These are phyloP conservation scores for Simmondsia chinensis DNA, from an alignment of 148 eudicot genomes.

Conservation along the genomic window DNA sequence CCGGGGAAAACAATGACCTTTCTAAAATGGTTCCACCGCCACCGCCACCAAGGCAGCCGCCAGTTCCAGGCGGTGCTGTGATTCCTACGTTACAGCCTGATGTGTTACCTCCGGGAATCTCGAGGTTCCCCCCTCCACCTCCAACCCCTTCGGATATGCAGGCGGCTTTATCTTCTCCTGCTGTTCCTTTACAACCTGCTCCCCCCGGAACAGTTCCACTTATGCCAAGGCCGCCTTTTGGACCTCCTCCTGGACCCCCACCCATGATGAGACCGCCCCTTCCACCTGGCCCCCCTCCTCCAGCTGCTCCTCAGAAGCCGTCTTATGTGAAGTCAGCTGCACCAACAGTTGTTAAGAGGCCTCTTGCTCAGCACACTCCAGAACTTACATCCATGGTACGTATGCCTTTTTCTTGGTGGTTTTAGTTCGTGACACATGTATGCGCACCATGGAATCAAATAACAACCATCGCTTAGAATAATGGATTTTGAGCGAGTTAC, in stretches of 20 bases:
- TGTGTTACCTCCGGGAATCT: conserved; percentile 76
- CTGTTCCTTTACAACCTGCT: conserved; percentile 47
- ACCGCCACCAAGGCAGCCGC: conserved; percentile 60
- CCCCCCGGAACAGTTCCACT: conserved; percentile 71
- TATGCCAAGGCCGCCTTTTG: conserved; percentile 73
- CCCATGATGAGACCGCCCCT: conserved; percentile 97
- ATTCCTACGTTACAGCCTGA: conserved; percentile 55
- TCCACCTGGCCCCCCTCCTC: conserved; percentile 97
- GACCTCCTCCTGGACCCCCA: conserved; percentile 71
- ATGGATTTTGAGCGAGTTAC: no score
- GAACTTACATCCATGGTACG: conserved; percentile 94
- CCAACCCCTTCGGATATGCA: conserved; percentile 73
- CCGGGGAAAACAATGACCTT: conserved; percentile 39
- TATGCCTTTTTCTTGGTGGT: not conserved
- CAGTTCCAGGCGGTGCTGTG: conserved; percentile 32
- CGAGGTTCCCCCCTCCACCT: conserved; percentile 72
- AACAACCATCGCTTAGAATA: no score
- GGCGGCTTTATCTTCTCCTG: conserved; percentile 45
- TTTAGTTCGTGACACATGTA: no score
- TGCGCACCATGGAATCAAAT: no score
- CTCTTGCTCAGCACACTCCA: conserved; percentile 97
- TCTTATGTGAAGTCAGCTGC: conserved; percentile 95
- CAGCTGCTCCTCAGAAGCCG: conserved; percentile 63
- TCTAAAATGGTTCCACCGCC: conserved; percentile 64
- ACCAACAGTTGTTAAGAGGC: conserved; percentile 96